phyloP scores from a whole-genome alignment of 2,329 filamentous ascomycete genomes.

The Alternaria longipes region DNA sequence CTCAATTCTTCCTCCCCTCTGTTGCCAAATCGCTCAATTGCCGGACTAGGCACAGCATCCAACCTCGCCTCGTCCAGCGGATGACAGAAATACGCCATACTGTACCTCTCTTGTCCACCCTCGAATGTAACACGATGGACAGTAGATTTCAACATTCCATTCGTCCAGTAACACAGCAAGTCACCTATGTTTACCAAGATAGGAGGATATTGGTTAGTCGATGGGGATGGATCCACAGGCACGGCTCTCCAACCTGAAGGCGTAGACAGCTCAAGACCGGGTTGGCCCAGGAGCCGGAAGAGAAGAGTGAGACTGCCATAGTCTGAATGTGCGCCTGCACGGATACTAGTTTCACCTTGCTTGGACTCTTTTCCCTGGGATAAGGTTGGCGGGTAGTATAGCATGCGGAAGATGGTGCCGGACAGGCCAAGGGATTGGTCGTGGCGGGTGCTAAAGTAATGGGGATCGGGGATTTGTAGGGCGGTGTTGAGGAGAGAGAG shows the following conservation, averaged over 20 bases:
- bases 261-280: conserved; percentile 83
- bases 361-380: conserved; percentile 31
- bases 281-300: conserved; percentile 85
- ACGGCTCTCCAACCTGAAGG: conserved; percentile 59
- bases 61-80: conserved; percentile 65
- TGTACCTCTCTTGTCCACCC: conserved; percentile 60
- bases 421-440: conserved; percentile 60
- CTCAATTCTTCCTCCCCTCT: conserved; percentile 43
- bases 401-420: conserved; percentile 61
- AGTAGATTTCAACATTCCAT: conserved; percentile 84
- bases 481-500: conserved; percentile 81
- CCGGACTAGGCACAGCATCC: conserved; percentile 63
- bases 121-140: conserved; percentile 86
- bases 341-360: conserved; percentile 66
- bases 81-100: conserved; percentile 71
- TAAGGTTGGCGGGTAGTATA: conserved; percentile 60
- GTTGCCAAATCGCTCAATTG: conserved; percentile 56
- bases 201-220: conserved; percentile 54
- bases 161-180: conserved; percentile 85
- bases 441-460: conserved; percentile 71
- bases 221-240: conserved; percentile 63
- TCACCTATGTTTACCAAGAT: conserved; percentile 74
- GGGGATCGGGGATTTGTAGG: conserved; percentile 63
- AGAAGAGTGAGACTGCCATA: conserved; percentile 76
- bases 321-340: conserved; percentile 91